Evolutionary conservation across 345 rosid genomes (phyloP).

Genomic region (Hevea brasiliensis): DNA sequence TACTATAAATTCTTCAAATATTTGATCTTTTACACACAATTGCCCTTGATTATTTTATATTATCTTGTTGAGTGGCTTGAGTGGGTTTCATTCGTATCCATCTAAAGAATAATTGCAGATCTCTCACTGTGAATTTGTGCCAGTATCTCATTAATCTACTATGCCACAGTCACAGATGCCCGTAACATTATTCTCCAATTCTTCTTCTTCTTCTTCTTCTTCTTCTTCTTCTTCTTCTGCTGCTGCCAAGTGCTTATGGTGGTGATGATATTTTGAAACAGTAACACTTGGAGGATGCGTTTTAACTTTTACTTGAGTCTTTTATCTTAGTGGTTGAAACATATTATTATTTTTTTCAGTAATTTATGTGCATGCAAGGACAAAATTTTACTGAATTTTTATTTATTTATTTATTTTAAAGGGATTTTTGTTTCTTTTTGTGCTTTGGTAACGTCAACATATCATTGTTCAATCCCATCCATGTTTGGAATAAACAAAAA

Average conservation of each 20-base stretch:
- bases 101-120: conserved; percentile 24
- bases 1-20: no score
- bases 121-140: conserved; percentile 33
- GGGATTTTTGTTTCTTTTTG: background rate
- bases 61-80: no score
- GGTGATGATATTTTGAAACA: background rate
- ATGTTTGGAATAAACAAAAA: conserved; percentile 44
- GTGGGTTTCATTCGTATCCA: background rate
- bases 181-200: conserved; percentile 19
- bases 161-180: conserved; percentile 24
- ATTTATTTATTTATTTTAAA: background rate
- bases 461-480: conserved; percentile 50
- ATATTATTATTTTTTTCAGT: background rate
- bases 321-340: background rate
- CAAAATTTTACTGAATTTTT: background rate
- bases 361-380: background rate
- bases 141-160: conserved; percentile 18
- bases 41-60: no score
- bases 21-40: no score
- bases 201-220: background rate
- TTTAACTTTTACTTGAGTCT: background rate
- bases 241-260: no score
- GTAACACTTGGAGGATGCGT: background rate
- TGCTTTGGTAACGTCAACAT: conserved; percentile 41
- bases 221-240: no score